Evolutionary conservation across 139 green algal genomes (phyloP).

Genomic region (Coelastrella sp.): DNA sequence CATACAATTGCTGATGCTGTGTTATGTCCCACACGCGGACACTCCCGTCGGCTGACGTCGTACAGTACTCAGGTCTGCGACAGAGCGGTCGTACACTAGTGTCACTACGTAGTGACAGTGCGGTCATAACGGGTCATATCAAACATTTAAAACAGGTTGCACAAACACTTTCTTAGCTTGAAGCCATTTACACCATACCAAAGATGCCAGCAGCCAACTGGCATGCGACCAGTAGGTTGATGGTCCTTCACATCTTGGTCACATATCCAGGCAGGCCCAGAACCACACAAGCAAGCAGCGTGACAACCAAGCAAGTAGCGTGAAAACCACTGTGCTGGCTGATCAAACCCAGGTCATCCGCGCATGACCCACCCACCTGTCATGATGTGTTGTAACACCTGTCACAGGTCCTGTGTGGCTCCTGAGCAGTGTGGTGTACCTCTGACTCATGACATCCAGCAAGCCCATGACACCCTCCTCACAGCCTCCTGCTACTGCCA

Average conservation of each 20-base stretch:
- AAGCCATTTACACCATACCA: too few species aligned
- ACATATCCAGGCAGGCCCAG: neutral
- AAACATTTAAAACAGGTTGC: too few species aligned
- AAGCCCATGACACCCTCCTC: slow-evolving; percentile 76
- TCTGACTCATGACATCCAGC: slow-evolving; percentile 76
- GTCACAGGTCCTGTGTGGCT: slow-evolving; percentile 76
- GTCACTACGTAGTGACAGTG: neutral
- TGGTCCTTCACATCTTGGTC: too few species aligned
- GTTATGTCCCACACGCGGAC: slow-evolving; percentile 77
- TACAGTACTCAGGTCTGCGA: slow-evolving; percentile 65
- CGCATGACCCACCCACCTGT: slow-evolving; percentile 50
- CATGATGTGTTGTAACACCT: slow-evolving; percentile 64
- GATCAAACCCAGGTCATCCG: neutral
- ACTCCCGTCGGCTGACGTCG: slow-evolving; percentile 73
- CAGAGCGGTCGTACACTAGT: neutral
- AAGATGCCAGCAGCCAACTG: too few species aligned
- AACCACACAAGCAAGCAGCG: neutral
- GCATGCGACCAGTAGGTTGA: too few species aligned
- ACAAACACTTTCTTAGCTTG: too few species aligned
- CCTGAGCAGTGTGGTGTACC: slow-evolving; percentile 77
- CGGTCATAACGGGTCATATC: neutral
- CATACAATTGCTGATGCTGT: slow-evolving; percentile 69
- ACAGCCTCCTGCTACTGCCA: slow-evolving; percentile 67
- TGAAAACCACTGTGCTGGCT: neutral
- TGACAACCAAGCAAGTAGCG: neutral